A percentile compares a stretch with the other conserved stretches of the same genome.
These are phyloP conservation scores for Entelexis paramagnoliae DNA, from an alignment of 1,139 yeast species.

Conservation along the genomic window DNA sequence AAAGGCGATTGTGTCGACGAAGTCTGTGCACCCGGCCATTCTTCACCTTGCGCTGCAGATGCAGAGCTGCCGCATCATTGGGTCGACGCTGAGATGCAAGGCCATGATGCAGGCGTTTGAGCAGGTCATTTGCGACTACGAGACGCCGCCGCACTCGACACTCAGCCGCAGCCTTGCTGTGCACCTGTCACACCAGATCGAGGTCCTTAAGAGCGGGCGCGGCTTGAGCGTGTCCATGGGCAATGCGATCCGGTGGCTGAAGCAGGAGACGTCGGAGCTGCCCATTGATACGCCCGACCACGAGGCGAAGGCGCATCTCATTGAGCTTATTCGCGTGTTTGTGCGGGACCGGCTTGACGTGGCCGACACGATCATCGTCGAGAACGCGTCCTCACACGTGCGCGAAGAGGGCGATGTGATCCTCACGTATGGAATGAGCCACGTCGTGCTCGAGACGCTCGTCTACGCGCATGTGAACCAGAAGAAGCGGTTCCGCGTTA, in stretches of 20 bases:
- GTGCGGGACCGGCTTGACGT: conserved; percentile 76
- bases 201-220: conserved; percentile 79
- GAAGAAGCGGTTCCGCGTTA: conserved; percentile 62
- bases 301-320: conserved; percentile 58
- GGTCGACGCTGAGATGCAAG: conserved; percentile 75
- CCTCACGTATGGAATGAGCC: conserved; percentile 80
- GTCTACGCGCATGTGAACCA: conserved; percentile 55
- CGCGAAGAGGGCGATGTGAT: conserved; percentile 59
- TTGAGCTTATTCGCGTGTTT: conserved; percentile 64
- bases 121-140: conserved; percentile 65
- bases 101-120: conserved; percentile 83
- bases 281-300: conserved; percentile 62
- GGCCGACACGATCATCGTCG: conserved; percentile 74
- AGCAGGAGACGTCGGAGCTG: conserved; percentile 72
- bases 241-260: conserved; percentile 92
- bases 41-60: conserved; percentile 68
- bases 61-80: conserved; percentile 77
- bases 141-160: conserved; percentile 77
- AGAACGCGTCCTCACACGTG: conserved; percentile 69
- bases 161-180: conserved; percentile 81
- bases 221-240: conserved; percentile 95
- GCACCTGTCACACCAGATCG: conserved; percentile 89
- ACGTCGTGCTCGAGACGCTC: conserved; percentile 68
- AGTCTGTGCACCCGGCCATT: conserved; percentile 82
- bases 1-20: conserved; percentile 28